Evolutionary conservation across 2,329 filamentous ascomycete genomes (phyloP).

Genomic region (Ilyonectria robusta): DNA sequence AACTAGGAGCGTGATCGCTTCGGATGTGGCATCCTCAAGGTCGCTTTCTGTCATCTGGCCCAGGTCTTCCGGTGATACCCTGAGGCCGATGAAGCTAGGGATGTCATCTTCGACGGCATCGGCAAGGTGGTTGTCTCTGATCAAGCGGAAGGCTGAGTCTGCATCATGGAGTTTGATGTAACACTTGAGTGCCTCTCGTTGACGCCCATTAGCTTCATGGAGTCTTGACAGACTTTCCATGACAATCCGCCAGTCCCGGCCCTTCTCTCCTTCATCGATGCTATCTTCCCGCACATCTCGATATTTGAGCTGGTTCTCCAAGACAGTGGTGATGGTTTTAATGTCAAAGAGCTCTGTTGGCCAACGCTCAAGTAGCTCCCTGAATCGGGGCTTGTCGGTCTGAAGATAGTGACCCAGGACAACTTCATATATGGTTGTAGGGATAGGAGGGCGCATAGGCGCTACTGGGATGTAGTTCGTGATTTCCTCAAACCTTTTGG

Average conservation of each 20-base stretch:
- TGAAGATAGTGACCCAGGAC: slow-evolving; percentile 91
- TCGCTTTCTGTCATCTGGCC: slow-evolving; percentile 77
- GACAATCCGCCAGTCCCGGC: slow-evolving; percentile 90
- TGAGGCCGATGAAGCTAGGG: slow-evolving; percentile 86
- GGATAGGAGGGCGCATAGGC: slow-evolving; percentile 83
- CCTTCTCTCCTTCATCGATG: slow-evolving; percentile 79
- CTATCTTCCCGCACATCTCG: slow-evolving; percentile 83
- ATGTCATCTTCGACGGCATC: slow-evolving; percentile 93
- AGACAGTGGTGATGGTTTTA: slow-evolving; percentile 79
- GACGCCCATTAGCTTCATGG: slow-evolving; percentile 84
- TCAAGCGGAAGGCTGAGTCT: slow-evolving; percentile 87
- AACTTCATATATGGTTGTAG: slow-evolving; percentile 88
- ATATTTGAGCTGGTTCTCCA: slow-evolving; percentile 86
- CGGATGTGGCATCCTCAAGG: slow-evolving; percentile 83
- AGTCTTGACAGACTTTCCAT: slow-evolving; percentile 88
- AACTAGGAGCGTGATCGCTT: slow-evolving; percentile 88
- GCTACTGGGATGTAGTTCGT: slow-evolving; percentile 84
- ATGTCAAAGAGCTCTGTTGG: slow-evolving; percentile 87
- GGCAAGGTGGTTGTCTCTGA: slow-evolving; percentile 90
- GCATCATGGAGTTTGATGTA: slow-evolving; percentile 95
- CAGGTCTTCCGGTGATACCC: slow-evolving; percentile 81
- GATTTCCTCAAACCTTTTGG: slow-evolving; percentile 91
- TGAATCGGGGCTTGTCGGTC: slow-evolving; percentile 81
- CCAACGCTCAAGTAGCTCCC: slow-evolving; percentile 86
- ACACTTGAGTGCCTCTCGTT: slow-evolving; percentile 87